Conservation (phyloP, 768 basidiomycete species). For the Lenzites betulinus region DNA sequence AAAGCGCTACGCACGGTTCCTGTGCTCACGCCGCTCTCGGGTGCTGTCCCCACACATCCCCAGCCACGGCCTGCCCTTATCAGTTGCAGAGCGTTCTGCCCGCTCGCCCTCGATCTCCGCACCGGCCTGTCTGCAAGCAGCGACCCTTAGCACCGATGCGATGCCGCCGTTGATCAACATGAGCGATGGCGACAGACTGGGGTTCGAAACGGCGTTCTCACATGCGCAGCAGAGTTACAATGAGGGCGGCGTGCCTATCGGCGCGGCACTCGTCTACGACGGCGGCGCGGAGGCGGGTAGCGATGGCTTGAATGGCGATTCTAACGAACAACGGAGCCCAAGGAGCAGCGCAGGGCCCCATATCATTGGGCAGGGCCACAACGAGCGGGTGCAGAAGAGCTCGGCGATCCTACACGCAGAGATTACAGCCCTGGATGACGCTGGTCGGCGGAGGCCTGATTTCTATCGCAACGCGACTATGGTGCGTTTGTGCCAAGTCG, state of each 20-base stretch:
- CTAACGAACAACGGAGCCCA: no score
- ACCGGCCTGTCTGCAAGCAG: neutral
- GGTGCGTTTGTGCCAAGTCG: slow-evolving; percentile 37
- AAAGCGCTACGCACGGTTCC: neutral
- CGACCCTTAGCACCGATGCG: neutral
- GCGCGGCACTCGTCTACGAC: slow-evolving; percentile 46
- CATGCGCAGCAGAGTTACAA: slow-evolving; percentile 49
- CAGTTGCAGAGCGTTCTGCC: neutral
- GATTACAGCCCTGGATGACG: slow-evolving; percentile 52
- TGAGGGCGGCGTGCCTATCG: slow-evolving; percentile 67
- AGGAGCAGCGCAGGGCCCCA: neutral
- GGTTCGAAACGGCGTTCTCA: slow-evolving; percentile 35
- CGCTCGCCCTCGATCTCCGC: neutral
- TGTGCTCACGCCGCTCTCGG: no score
- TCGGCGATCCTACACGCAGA: slow-evolving; percentile 50
- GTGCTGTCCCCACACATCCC: no score
- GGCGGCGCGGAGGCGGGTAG: slow-evolving; percentile 1
- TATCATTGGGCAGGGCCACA: slow-evolving; percentile 47
- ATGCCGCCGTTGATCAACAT: neutral
- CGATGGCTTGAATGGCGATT: neutral
- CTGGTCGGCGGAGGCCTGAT: slow-evolving; percentile 48
- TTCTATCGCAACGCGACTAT: slow-evolving; percentile 52
- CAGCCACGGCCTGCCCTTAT: neutral
- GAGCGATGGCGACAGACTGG: slow-evolving; percentile 30
- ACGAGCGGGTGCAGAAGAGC: slow-evolving; percentile 46